Base-by-base conservation (phyloP, 2,329 filamentous ascomycete species). In the Aspergillus sp. region DNA sequence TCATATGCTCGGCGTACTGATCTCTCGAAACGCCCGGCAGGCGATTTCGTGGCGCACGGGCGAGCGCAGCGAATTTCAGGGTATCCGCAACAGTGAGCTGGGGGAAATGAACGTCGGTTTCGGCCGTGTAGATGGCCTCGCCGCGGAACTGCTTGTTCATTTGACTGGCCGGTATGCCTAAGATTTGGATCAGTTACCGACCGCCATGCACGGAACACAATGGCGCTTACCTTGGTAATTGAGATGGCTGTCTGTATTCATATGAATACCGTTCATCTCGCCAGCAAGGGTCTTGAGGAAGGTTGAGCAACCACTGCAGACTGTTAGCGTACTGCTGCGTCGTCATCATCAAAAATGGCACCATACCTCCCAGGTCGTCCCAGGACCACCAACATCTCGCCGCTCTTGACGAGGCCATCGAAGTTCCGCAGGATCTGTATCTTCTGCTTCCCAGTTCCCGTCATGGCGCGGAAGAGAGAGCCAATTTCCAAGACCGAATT, bases 101-200 rank as follows among this genome's bases (percentile, higher is more conserved):
- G 14, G 83, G 82, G 55, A 89, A 89, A 60, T 89, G 83, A 4
- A 84, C 80, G 53, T 93, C 86, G 22, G 84, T 79, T 57, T 91
- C 84, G 37, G 82, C 82, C 0, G 82, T 88, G 61, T 91, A 91
- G 55, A 91, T 88, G 40, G 82, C 82, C 60, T 93, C 85, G 43
- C 85, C 85, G 16, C 82, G 78, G 63, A 89, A 86, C 12, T 69
- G 68, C 8, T 74, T 74, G 60, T 82, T 76, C 82, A 91, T 89
- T 52, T 85, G 42, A 37, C 56, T 50, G 28, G 52, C 51, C 4
- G 57, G 48, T 26, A 60, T 58, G 45, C 42, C 40, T 42, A 15
- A 10, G 11, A 24, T 24, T 8, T n/a, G n/a, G n/a, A n/a, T n/a
- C n/a, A n/a, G n/a, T n/a, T n/a, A n/a, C n/a, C n/a, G n/a, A n/a